Base-by-base conservation (phyloP, 2,329 filamentous ascomycete genomes). In the Ciborinia camelliae region DNA sequence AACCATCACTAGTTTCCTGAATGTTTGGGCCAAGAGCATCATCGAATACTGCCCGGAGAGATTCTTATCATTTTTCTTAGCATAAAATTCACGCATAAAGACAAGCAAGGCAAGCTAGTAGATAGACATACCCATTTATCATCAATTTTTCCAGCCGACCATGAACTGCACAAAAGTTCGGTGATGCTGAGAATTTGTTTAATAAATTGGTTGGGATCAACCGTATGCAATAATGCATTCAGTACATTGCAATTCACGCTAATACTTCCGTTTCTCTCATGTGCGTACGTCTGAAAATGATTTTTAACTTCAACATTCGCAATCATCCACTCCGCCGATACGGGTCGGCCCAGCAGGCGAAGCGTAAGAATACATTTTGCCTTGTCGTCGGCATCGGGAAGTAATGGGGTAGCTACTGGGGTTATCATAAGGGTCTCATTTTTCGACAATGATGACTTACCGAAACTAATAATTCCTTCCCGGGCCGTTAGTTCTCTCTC, bases 231-330 rank as follows among this genome's bases (percentile, higher is more conserved):
- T n/a, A 61, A 39, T n/a, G 35, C 37, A 10, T 61, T 51, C 6
- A 60, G 20, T 15, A 43, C 58, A 61, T 61, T 51, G 32, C 32
- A 61, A 23, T 61, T 61, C 39, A 30, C 58, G 18, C 30, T 50
- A n/a, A 61, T 35, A 52, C 60, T 62, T 28, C 20, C 47, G 26
- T 61, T 65, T 1, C 55, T 32, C 45, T 65, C 63, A 20, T 15
- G 18, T 7, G 15, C 28, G 50, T 65, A 65, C 12, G 57, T 65
- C 39, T 32, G 10, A 43, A 65, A 65, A 32, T 55, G 51, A 6
- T 18, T 28, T 28, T 37, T 15, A 10, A 26, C 53, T 18, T 65
- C 50, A 50, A 65, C 61, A 6, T 50, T 37, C 3, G 15, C 30
- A n/a, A 61, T 62, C 57, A 61, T 51, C 9, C 32, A 9, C 28